Conservation (phyloP, 768 basidiomycete genomes). For the Lactifluus pinguis region DNA sequence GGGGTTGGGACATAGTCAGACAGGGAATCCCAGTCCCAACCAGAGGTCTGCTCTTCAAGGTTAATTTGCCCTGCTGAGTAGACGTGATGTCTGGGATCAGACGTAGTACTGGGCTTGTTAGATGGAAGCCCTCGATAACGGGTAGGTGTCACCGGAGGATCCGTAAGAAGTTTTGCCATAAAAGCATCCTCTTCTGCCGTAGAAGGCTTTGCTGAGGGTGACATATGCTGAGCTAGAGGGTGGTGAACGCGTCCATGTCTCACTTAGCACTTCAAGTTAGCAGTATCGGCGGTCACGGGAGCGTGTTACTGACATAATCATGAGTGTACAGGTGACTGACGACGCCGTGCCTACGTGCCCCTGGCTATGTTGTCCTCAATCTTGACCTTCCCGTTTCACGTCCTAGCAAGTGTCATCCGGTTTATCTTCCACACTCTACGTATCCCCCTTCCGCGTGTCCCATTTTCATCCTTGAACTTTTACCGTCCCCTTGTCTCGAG, state of each 20-base stretch:
- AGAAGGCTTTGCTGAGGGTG: slow-evolving; percentile 30
- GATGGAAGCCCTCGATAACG: slow-evolving; percentile 8
- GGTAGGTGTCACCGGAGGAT: slow-evolving; percentile 24
- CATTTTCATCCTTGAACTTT: slow-evolving; percentile 41
- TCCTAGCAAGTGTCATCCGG: slow-evolving; percentile 51
- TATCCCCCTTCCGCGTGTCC: slow-evolving; percentile 48
- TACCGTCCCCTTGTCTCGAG: slow-evolving; percentile 30
- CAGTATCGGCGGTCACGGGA: slow-evolving; percentile 1
- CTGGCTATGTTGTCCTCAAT: slow-evolving; percentile 26
- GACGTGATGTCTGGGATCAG: background rate
- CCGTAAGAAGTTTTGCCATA: slow-evolving; percentile 43
- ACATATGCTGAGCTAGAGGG: slow-evolving; percentile 14
- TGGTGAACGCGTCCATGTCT: background rate
- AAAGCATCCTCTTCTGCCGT: slow-evolving; percentile 48
- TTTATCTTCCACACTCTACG: slow-evolving; percentile 60
- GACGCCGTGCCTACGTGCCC: no score
- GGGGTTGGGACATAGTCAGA: slow-evolving; percentile 20
- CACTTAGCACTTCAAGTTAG: no score
- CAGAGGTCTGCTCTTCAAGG: slow-evolving; percentile 3
- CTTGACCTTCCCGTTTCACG: slow-evolving; percentile 49
- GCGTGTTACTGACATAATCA: slow-evolving; percentile 10
- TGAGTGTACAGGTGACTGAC: no score
- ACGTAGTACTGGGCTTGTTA: background rate
- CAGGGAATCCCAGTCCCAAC: slow-evolving; percentile 19
- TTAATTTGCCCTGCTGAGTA: slow-evolving; percentile 9